These are phyloP conservation scores for Torulaspora delbrueckii DNA, from an alignment of 805 yeast genomes.

Conservation along the genomic window DNA sequence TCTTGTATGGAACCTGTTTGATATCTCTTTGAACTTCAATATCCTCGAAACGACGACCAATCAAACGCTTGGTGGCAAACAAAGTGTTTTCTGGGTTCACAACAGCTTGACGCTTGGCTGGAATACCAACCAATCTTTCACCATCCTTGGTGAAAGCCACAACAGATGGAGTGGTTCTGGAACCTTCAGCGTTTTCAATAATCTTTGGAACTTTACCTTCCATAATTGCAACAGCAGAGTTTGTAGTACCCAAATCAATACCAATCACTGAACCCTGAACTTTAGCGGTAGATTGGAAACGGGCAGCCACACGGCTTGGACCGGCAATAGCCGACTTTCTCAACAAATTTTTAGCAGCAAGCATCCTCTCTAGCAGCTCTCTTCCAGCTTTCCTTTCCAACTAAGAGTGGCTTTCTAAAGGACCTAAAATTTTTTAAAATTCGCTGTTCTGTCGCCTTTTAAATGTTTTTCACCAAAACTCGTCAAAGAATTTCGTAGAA, in stretches of 20 bases:
- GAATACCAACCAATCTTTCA: constrained; percentile 87
- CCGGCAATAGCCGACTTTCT: constrained; percentile 15
- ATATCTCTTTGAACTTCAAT: constrained; percentile 86
- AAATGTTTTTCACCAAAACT: constrained; percentile 3
- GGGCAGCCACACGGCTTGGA: constrained; percentile 26
- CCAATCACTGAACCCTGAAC: constrained; percentile 56
- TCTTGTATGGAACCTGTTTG: constrained; percentile 83
- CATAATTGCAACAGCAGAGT: constrained; percentile 82
- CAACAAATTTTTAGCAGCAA: constrained; percentile 28
- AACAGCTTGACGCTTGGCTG: constrained; percentile 95
- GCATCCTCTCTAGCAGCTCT: constrained; percentile 15
- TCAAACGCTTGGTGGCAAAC: constrained; percentile 90
- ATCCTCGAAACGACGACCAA: constrained; percentile 90
- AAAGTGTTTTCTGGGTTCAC: constrained; percentile 91
- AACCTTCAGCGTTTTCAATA: constrained; percentile 78
- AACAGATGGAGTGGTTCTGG: constrained; percentile 86
- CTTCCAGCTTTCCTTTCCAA: neutral
- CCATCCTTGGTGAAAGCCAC: constrained; percentile 92
- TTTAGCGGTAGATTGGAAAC: constrained; percentile 35
- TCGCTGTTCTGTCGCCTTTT: constrained; percentile 4
- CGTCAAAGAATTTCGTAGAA: constrained; percentile 4
- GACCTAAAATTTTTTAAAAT: neutral
- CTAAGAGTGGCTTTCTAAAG: neutral
- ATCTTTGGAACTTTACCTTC: constrained; percentile 65
- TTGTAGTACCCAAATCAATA: constrained; percentile 82